Evolutionary conservation across 2,329 filamentous ascomycete species (phyloP), one percentile per base, ranked within the genome.

Genomic region (Curvularia sp.): DNA sequence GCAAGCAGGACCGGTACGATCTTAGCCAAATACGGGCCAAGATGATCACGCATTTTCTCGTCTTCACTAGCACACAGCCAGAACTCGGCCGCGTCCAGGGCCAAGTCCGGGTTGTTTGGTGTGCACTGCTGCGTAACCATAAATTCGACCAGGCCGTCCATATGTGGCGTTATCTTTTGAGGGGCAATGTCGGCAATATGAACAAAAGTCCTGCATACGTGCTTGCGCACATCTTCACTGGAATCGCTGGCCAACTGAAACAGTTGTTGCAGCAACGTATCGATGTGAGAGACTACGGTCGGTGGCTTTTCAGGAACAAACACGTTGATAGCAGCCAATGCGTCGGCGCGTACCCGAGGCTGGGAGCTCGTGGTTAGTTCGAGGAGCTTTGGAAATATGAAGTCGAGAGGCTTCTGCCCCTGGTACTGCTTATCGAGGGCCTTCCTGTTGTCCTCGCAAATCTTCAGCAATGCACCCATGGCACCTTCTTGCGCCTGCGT

Each of bases 11-110:
- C 90, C 0, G 95, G 95, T 28, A 99, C 89, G 63, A 98, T 94
- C 75, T 91, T 91, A 65, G 85, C 79, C 55, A 98, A 86, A 73
- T 91, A 91, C 0, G 93, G 93, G 8, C 85, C 87, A 45, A 99
- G 82, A 0, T 87, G 85, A 65, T 87, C 84, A 80, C 92, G 92
- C 52, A 98, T 80, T 58, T 89, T 86, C 41, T 91, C 86, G 73
- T 97, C 92, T 75, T 97, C 95, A 59, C 93, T 93, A 19, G 96
- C 89, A 38, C 92, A 92, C 43, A 99, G 86, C 93, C 96, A 99
- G 74, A 99, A 99, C 77, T 99, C 95, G 5, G 95, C 93, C 8
- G 95, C 95, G 75, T 99, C 95, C 65, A 96, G 88, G 36, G 94
- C 93, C 57, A 99, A 83, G 41, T 98, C 93, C 54, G 93, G 89